Conservation (phyloP, 306 rosid species). For the Gleditsia sinensis region DNA sequence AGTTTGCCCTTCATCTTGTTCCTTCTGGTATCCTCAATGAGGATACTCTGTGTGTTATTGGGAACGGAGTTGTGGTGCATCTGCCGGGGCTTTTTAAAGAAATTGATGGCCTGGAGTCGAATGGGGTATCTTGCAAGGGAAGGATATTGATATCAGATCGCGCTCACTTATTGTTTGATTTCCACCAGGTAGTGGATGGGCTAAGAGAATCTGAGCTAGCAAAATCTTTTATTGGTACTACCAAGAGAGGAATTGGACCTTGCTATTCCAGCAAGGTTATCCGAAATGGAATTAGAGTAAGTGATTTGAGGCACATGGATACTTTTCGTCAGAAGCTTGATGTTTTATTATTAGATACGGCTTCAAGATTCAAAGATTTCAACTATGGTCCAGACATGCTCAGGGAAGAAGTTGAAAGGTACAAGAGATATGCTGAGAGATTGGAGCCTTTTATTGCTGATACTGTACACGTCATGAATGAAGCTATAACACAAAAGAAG, state of each 20-base stretch:
- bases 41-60: slow-evolving; percentile 87
- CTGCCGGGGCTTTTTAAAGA: slow-evolving; percentile 84
- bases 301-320: slow-evolving; percentile 90
- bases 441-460: slow-evolving; percentile 90
- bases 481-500: slow-evolving; percentile 76
- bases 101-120: slow-evolving; percentile 78
- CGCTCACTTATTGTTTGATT: slow-evolving; percentile 90
- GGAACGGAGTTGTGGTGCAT: slow-evolving; percentile 96
- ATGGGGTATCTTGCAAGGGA: slow-evolving; percentile 85
- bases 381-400: slow-evolving; percentile 72
- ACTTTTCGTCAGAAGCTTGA: slow-evolving; percentile 88
- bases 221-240: slow-evolving; percentile 93
- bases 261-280: slow-evolving; percentile 88
- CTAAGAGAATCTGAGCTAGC: slow-evolving; percentile 90
- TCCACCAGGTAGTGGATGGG: slow-evolving; percentile 90
- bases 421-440: slow-evolving; percentile 92
- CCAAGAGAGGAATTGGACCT: slow-evolving; percentile 98
- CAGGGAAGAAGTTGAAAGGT: slow-evolving; percentile 77
- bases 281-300: slow-evolving; percentile 87
- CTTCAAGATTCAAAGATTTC: slow-evolving; percentile 75
- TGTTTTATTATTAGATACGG: slow-evolving; percentile 73
- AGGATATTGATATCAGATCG: slow-evolving; percentile 94
- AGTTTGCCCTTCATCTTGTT: slow-evolving; percentile 94
- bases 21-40: slow-evolving; percentile 95
- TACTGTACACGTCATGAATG: slow-evolving; percentile 77